A percentile compares a stretch with the other conserved stretches of the same genome.
phyloP scores from a whole-genome alignment of 2,329 filamentous ascomycete species.

The Cercospora zeae-maydis region DNA sequence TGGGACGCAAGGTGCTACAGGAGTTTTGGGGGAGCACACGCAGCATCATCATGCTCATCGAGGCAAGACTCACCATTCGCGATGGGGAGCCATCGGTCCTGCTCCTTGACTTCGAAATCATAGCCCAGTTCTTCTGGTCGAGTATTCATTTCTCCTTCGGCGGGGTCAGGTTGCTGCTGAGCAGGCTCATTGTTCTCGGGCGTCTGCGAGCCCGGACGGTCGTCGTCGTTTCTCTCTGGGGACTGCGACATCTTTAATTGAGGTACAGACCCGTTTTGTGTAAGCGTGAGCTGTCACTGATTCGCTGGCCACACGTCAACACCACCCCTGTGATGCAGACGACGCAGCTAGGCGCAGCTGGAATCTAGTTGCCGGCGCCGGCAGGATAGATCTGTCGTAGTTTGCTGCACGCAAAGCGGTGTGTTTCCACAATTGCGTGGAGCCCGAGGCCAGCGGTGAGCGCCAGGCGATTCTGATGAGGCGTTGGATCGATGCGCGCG shows the following conservation, averaged over 20 bases:
- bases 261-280: slow-evolving; percentile 24
- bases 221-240: slow-evolving; percentile 82
- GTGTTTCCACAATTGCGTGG: slow-evolving; percentile 20
- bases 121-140: slow-evolving; percentile 56
- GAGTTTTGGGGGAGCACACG: slow-evolving; percentile 17
- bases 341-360: slow-evolving; percentile 22
- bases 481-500: slow-evolving; percentile 8
- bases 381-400: slow-evolving; percentile 21
- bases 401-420: slow-evolving; percentile 23
- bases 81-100: slow-evolving; percentile 99
- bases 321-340: slow-evolving; percentile 26
- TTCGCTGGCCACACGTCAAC: slow-evolving; percentile 33
- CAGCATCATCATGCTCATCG: slow-evolving; percentile 12
- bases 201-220: slow-evolving; percentile 65
- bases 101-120: slow-evolving; percentile 99
- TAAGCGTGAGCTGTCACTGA: slow-evolving; percentile 34
- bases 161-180: slow-evolving; percentile 79
- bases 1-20: slow-evolving; percentile 29
- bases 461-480: slow-evolving; percentile 7
- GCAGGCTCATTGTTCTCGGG: slow-evolving; percentile 87
- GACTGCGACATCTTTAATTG: slow-evolving; percentile 87
- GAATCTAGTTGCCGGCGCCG: slow-evolving; percentile 28
- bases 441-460: slow-evolving; percentile 21
- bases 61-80: slow-evolving; percentile 85
- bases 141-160: slow-evolving; percentile 38